phyloP scores from a whole-genome alignment of 805 yeast genomes.

The Teunomyces atbi region DNA sequence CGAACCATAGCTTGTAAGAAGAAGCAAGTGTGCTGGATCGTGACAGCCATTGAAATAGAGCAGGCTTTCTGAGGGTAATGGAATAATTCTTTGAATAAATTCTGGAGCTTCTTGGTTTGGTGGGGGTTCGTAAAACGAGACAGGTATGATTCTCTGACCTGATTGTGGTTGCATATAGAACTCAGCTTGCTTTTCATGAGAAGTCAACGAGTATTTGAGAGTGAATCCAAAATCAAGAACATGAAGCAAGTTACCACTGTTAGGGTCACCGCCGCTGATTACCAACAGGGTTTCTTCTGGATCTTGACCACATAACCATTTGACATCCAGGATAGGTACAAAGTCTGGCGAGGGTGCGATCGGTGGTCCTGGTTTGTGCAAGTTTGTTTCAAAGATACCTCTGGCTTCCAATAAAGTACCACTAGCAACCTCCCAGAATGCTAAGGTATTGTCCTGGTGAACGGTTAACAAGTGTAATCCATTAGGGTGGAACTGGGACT shows the following conservation, averaged over 20 bases:
- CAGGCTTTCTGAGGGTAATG: conserved; percentile 39
- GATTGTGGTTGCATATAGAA: conserved; percentile 64
- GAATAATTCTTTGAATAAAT: conserved; percentile 25
- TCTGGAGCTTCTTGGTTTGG: conserved; percentile 19
- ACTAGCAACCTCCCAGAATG: conserved; percentile 87
- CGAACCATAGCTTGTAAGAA: conserved; percentile 62
- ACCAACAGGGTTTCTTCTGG: conserved; percentile 78
- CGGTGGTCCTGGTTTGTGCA: conserved; percentile 51
- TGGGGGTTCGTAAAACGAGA: conserved; percentile 21
- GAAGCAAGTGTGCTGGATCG: conserved; percentile 64
- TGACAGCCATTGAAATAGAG: conserved; percentile 83
- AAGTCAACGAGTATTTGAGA: conserved; percentile 74
- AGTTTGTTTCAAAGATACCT: conserved; percentile 60
- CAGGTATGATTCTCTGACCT: conserved; percentile 29
- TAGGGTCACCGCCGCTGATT: conserved; percentile 64
- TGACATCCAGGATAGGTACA: conserved; percentile 50
- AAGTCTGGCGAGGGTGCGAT: conserved; percentile 15
- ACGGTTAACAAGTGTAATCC: conserved; percentile 80
- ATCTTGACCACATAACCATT: conserved; percentile 78
- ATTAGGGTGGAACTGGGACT: conserved; percentile 87
- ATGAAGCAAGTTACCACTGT: conserved; percentile 30
- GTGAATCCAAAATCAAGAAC: conserved; percentile 77
- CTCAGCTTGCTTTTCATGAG: conserved; percentile 78
- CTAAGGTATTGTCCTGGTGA: conserved; percentile 81
- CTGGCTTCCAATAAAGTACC: conserved; percentile 77